A percentile compares a stretch with the other conserved stretches of the same genome.
Evolutionary conservation across 2,329 filamentous ascomycete species (phyloP).

Genomic region (Trichoderma asperellum): DNA sequence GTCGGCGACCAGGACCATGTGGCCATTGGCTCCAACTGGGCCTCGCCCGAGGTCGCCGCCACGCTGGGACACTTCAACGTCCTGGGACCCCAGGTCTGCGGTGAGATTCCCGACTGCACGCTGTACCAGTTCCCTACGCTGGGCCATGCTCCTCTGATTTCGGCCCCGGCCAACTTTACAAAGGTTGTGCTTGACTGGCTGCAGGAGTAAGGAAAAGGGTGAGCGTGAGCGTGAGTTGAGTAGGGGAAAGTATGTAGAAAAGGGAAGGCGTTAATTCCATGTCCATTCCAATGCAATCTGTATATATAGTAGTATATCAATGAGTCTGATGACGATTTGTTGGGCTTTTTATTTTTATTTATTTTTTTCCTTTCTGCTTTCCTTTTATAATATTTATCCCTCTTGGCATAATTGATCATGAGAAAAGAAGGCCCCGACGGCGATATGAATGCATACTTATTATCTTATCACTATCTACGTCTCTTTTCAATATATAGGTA

Average conservation of each 20-base stretch:
- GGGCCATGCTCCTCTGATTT: conserved; percentile 59
- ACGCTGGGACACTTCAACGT: conserved; percentile 54
- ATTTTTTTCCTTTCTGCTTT: background rate
- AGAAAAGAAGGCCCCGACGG: background rate
- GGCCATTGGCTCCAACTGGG: conserved; percentile 59
- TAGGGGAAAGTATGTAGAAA: background rate
- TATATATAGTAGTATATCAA: conserved; percentile 1
- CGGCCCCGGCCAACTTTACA: conserved; percentile 53
- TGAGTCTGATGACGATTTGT: background rate
- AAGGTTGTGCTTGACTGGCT: conserved; percentile 52
- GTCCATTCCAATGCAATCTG: background rate
- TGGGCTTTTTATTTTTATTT: background rate
- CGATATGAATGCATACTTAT: background rate
- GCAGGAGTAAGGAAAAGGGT: background rate
- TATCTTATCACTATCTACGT: background rate
- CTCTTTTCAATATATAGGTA: background rate
- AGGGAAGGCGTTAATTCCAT: background rate
- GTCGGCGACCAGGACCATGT: conserved; percentile 58
- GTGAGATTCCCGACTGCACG: conserved; percentile 49
- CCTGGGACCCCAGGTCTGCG: conserved; percentile 51
- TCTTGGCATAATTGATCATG: background rate
- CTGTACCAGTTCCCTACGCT: conserved; percentile 53
- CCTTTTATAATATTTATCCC: background rate
- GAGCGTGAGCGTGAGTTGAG: background rate
- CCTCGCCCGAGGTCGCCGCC: conserved; percentile 48